These are phyloP conservation scores for Lentinula aciculospora DNA, from an alignment of 768 basidiomycete species.

Conservation along the genomic window DNA sequence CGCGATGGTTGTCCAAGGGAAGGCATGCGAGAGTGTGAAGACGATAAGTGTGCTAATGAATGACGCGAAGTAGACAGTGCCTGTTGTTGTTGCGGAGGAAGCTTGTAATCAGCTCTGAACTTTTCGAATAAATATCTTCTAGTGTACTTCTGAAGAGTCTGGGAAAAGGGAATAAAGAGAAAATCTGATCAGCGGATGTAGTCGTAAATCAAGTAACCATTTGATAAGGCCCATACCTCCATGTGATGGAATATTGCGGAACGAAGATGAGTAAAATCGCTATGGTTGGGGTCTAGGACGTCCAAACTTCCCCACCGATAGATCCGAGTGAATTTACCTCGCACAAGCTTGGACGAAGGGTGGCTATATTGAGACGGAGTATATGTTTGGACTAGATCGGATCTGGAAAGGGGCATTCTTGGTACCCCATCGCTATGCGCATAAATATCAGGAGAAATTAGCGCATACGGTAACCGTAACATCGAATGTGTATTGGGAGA, in stretches of 20 bases:
- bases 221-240: constrained; percentile 50
- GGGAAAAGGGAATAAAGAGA: constrained; percentile 12
- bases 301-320: constrained; percentile 87
- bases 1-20: constrained; percentile 42
- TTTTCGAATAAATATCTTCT: constrained; percentile 79
- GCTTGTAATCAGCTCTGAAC: constrained; percentile 53
- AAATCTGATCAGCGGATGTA: constrained; percentile 3
- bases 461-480: constrained; percentile 73
- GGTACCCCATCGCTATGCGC: constrained; percentile 79
- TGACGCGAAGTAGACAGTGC: constrained; percentile 43
- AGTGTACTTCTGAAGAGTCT: constrained; percentile 86
- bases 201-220: constrained; percentile 9
- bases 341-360: constrained; percentile 39
- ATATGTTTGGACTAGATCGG: constrained; percentile 72
- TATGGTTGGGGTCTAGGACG: constrained; percentile 72
- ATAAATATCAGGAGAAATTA: constrained; percentile 80
- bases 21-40: constrained; percentile 33
- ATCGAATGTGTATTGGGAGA: constrained; percentile 59
- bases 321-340: constrained; percentile 61
- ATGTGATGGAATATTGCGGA: constrained; percentile 83
- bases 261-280: constrained; percentile 75
- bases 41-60: constrained; percentile 30
- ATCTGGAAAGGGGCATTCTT: constrained; percentile 51
- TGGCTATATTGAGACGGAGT: constrained; percentile 46
- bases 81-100: constrained; percentile 25